Evolutionary conservation across 2,329 filamentous ascomycete species (phyloP).

Genomic region (Fusarium anguioides): DNA sequence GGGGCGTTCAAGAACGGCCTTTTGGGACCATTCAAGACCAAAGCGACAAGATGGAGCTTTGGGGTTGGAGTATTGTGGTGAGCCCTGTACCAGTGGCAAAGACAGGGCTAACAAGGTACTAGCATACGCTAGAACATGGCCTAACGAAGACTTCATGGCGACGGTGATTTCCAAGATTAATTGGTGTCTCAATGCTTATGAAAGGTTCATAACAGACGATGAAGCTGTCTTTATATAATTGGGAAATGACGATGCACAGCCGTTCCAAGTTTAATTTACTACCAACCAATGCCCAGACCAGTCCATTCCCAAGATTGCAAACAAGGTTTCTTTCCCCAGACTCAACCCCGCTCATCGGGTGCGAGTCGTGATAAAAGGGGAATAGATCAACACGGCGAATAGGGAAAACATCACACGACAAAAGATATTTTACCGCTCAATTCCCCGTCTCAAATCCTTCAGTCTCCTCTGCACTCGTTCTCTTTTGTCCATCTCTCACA

Average conservation of each 20-base stretch:
- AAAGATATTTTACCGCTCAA: conserved; percentile 36
- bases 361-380: background rate
- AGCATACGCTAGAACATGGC: conserved; percentile 1
- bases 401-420: conserved; percentile 16
- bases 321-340: conserved; percentile 21
- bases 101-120: background rate
- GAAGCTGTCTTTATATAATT: conserved; percentile 5
- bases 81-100: background rate
- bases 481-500: background rate
- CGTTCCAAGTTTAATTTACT: background rate
- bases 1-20: conserved; percentile 45
- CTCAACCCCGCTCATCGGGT: conserved; percentile 10
- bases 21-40: conserved; percentile 45
- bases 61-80: background rate
- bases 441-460: conserved; percentile 25
- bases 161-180: background rate
- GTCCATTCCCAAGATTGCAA: background rate
- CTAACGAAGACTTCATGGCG: conserved; percentile 22
- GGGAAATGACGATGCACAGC: background rate
- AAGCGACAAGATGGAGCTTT: conserved; percentile 48
- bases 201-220: background rate
- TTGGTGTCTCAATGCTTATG: background rate
- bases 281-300: background rate
- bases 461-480: background rate
- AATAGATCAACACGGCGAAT: conserved; percentile 34